phyloP scores from a whole-genome alignment of 768 basidiomycete genomes.

The Rickenella mellea region DNA sequence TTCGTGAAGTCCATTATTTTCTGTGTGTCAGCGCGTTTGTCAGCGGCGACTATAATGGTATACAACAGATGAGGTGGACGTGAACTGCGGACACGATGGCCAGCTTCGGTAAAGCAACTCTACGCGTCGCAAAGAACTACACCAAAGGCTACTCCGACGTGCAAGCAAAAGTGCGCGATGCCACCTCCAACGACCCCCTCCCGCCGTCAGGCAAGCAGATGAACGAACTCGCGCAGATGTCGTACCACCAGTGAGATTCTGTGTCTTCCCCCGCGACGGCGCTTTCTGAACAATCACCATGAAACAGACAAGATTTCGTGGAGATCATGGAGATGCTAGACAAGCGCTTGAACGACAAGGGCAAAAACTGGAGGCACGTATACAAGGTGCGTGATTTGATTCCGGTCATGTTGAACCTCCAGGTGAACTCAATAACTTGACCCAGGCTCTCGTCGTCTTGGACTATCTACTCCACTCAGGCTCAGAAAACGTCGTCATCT shows the following conservation, averaged over 20 bases:
- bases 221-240: constrained; percentile 97
- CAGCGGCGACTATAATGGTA: no score
- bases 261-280: neutral
- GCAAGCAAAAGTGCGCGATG: constrained; percentile 92
- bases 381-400: constrained; percentile 65
- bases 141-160: constrained; percentile 94
- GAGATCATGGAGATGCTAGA: constrained; percentile 99
- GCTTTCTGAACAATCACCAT: neutral
- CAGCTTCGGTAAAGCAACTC: constrained; percentile 75
- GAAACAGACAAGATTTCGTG: constrained; percentile 81
- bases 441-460: constrained; percentile 79
- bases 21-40: no score
- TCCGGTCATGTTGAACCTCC: neutral
- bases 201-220: constrained; percentile 96
- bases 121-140: constrained; percentile 90
- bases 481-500: constrained; percentile 96
- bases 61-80: no score
- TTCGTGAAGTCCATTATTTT: no score
- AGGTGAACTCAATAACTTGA: neutral
- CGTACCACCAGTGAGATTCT: constrained; percentile 82
- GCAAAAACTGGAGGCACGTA: constrained; percentile 99
- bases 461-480: constrained; percentile 96
- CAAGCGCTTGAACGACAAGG: constrained; percentile 96
- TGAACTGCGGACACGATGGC: constrained; percentile 41
- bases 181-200: constrained; percentile 97